Conservation (phyloP, 148 eudicot genomes). For the Amaranthus hypochondriacus region DNA sequence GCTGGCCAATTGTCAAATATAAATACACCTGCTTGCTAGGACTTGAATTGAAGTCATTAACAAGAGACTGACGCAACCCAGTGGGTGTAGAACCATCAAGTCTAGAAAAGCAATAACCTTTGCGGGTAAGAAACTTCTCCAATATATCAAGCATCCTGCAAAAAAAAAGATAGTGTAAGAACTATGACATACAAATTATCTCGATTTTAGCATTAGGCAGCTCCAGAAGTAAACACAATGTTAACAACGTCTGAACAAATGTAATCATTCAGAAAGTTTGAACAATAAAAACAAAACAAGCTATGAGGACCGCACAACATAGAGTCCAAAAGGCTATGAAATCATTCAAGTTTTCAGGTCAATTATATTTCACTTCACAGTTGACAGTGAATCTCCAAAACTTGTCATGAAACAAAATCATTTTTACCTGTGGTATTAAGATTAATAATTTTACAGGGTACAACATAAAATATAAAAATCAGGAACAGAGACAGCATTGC, state of each 20-base stretch:
- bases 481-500: neutral
- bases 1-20: conserved; percentile 1
- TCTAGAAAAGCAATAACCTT: conserved; percentile 83
- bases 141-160: conserved; percentile 92
- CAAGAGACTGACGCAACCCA: conserved; percentile 77
- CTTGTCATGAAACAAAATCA: neutral
- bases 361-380: neutral
- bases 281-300: neutral
- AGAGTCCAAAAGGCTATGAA: neutral
- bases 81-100: conserved; percentile 97
- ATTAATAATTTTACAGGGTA: too few species aligned
- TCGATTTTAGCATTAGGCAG: neutral
- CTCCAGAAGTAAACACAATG: neutral
- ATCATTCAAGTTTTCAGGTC: neutral
- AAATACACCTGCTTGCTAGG: conserved; percentile 85
- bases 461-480: neutral
- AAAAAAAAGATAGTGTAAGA: conserved; percentile 14
- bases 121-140: conserved; percentile 84
- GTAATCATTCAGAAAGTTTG: neutral
- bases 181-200: neutral
- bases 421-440: neutral
- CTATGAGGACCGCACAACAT: neutral
- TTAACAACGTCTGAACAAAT: neutral
- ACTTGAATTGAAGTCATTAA: conserved; percentile 93
- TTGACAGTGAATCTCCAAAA: neutral